These are phyloP conservation scores for Sanghuangporus weigelae DNA, from an alignment of 1,284 basidiomycete species.

Conservation along the genomic window DNA sequence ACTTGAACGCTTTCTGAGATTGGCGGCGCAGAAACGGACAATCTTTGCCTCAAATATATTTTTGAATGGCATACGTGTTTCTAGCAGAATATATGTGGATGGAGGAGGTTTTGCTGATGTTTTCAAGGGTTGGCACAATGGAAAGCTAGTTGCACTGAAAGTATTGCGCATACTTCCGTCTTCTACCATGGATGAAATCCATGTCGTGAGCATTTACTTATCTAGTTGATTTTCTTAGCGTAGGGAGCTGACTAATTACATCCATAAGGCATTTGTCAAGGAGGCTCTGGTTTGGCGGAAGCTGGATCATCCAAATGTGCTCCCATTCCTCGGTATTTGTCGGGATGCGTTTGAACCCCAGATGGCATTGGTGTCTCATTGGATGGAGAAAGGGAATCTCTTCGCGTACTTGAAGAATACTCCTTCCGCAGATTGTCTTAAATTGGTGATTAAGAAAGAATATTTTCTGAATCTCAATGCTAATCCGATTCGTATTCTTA, in stretches of 20 bases:
- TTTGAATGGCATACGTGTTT: neutral
- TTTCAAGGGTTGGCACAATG: conserved; percentile 3
- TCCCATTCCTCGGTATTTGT: conserved; percentile 8
- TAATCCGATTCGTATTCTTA: neutral
- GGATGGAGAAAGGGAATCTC: conserved; percentile 12
- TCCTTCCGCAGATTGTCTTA: neutral
- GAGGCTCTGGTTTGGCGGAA: conserved; percentile 11
- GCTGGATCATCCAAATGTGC: conserved; percentile 10
- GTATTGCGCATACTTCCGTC: conserved; percentile 2
- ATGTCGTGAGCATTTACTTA: neutral
- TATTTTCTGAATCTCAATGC: too few relatives aligned
- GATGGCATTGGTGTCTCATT: conserved; percentile 5
- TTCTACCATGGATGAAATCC: neutral
- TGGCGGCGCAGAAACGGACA: neutral
- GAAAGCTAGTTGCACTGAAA: conserved; percentile 6
- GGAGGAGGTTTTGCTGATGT: conserved; percentile 16
- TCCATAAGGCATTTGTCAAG: conserved; percentile 8
- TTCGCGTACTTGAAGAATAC: neutral
- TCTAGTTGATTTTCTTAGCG: neutral
- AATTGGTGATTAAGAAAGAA: neutral
- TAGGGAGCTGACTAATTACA: neutral
- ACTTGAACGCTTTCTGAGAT: conserved; percentile 3
- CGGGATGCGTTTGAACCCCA: neutral
- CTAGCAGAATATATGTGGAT: neutral
- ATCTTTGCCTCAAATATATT: conserved; percentile 3